Base-by-base conservation (phyloP, 2,329 filamentous ascomycete genomes). In the Remersonia thermophila region DNA sequence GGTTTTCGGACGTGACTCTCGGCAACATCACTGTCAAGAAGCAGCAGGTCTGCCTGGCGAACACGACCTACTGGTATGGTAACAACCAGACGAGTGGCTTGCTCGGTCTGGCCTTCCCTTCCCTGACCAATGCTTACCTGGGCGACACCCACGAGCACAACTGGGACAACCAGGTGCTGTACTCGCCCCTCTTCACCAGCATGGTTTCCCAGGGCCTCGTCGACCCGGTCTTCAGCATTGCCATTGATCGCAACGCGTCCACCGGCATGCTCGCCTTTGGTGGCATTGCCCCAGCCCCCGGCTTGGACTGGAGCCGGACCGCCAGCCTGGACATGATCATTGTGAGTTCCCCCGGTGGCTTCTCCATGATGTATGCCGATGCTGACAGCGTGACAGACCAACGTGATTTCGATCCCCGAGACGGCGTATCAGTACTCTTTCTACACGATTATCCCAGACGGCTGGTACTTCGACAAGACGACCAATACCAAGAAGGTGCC, bases 371-470 rank as follows among this genome's bases (percentile, higher is more conserved):
- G 13, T 23, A 30, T 12, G 7, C 3, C 15, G 1, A 38, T 27
- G 37, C 35, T 46, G 11, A 41, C 17, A 34, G n/a, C 4, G 0
- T 20, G 15, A 12, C 33, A 71, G 67, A 61, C 64, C 29, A 63
- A 65, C 33, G 52, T 71, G 25, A 56, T 51, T 18, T 35, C 51
- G 11, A 39, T 48, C 6, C 49, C 48, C 4, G 49, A 51, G 4
- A 61, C 63, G 4, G 52, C 61, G 1, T 66, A 55, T 51, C 51
- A 60, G 39, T 64, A 65, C 40, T 69, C 67, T 2, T 71, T 67
- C 49, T 72, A 72, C 46, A 70, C 68, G 13, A 61, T 71, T 38
- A 54, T 70, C 32, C 63, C 64, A 1, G 65, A 68, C 37, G 67
- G 66, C 3, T 55, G 69, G 40, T 51, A 53, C 41, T 69, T 58